A percentile compares a stretch with the other conserved stretches of the same genome.
Conservation (phyloP, 345 rosid species). For the Ceriops decandra region DNA sequence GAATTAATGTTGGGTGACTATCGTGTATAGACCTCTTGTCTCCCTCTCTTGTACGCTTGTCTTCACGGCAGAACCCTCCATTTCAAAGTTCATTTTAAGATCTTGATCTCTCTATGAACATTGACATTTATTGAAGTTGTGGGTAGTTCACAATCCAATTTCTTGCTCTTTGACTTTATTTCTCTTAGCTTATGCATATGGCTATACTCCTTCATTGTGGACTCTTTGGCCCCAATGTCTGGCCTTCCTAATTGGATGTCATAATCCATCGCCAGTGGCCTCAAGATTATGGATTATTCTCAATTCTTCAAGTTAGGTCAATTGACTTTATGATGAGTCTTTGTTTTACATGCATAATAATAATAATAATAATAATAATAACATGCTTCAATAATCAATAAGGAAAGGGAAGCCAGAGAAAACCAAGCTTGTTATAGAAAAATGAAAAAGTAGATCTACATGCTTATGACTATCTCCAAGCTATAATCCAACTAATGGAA, state of each 20-base stretch:
- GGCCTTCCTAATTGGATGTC: slow-evolving; percentile 6
- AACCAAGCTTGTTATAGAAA: no score
- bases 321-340: not conserved
- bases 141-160: slow-evolving; percentile 33
- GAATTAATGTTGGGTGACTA: not conserved
- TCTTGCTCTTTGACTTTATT: slow-evolving; percentile 36
- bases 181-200: slow-evolving; percentile 36
- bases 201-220: slow-evolving; percentile 24
- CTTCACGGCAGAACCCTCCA: slow-evolving; percentile 9
- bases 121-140: slow-evolving; percentile 2
- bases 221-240: slow-evolving; percentile 18
- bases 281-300: not conserved
- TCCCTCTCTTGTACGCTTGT: slow-evolving; percentile 9
- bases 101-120: slow-evolving; percentile 3
- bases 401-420: no score
- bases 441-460: not conserved
- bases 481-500: slow-evolving; percentile 13
- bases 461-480: slow-evolving; percentile 12
- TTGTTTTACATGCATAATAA: no score
- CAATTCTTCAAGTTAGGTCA: slow-evolving; percentile 1
- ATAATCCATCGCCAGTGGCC: not conserved
- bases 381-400: no score
- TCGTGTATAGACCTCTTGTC: not conserved
- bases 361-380: no score
- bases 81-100: slow-evolving; percentile 20